Conservation (phyloP, 2,329 filamentous ascomycete genomes). For the Aspergillus sp. region DNA sequence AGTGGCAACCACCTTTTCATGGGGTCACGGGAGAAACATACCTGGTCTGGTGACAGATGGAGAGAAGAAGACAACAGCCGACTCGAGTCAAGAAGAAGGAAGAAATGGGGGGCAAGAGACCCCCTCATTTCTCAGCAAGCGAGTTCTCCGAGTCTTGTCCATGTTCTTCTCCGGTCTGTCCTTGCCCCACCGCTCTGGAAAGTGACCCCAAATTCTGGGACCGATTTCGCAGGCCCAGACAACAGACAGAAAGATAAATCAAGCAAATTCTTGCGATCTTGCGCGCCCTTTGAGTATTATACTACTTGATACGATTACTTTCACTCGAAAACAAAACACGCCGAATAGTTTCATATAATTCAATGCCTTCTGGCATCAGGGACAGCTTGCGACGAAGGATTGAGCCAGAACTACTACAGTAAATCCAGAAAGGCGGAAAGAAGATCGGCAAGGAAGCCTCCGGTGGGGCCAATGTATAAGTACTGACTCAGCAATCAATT, state of each 20-base stretch:
- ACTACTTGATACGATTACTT: too few species aligned
- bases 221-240: background rate
- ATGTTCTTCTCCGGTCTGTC: background rate
- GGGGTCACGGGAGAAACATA: background rate
- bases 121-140: background rate
- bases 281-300: too few species aligned
- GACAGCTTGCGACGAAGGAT: background rate
- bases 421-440: background rate
- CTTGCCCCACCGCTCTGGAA: background rate
- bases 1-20: background rate
- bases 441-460: background rate
- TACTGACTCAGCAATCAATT: background rate
- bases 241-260: background rate
- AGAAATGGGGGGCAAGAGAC: background rate
- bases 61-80: background rate
- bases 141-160: background rate
- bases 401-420: background rate
- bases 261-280: too few species aligned
- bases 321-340: too few species aligned
- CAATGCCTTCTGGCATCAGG: too few species aligned
- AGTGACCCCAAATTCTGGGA: constrained; percentile 1
- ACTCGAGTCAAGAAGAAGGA: background rate
- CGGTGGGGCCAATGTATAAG: background rate
- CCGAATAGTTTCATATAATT: too few species aligned
- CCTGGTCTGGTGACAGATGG: background rate